phyloP scores from a whole-genome alignment of 768 basidiomycete species.

The Royoungia palumana region DNA sequence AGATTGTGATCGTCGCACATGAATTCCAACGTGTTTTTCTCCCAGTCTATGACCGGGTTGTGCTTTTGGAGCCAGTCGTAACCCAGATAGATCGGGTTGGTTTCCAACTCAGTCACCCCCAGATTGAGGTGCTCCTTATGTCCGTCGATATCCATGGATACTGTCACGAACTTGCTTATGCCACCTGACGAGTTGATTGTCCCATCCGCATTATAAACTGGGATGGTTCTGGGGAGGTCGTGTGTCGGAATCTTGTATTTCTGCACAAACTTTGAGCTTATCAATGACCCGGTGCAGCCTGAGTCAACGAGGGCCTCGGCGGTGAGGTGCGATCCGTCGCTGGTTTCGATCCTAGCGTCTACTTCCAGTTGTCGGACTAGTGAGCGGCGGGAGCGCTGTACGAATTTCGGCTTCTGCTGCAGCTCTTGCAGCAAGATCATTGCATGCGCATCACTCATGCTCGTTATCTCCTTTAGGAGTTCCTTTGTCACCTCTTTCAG shows the following conservation, averaged over 20 bases:
- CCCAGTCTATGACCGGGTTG: not conserved
- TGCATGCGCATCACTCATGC: not conserved
- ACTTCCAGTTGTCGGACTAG: too few species aligned
- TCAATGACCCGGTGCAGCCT: not conserved
- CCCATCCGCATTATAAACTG: slow-evolving; percentile 15
- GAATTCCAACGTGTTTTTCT: not conserved
- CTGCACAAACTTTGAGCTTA: not conserved
- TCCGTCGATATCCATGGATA: too few species aligned
- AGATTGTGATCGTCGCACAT: not conserved
- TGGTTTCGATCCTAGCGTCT: too few species aligned
- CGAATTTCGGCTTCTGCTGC: not conserved
- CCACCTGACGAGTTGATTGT: too few species aligned
- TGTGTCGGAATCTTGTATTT: not conserved
- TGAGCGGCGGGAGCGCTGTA: not conserved
- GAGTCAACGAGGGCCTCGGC: not conserved
- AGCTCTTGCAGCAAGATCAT: not conserved
- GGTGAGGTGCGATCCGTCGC: too few species aligned
- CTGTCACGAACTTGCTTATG: too few species aligned
- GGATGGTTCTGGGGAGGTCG: slow-evolving; percentile 1
- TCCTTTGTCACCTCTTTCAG: not conserved
- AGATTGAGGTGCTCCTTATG: too few species aligned
- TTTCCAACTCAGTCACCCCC: too few species aligned
- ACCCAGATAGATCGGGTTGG: too few species aligned
- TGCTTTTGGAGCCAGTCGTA: too few species aligned
- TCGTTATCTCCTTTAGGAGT: not conserved